Evolutionary conservation across 805 yeast genomes (phyloP), one percentile per base, ranked within the genome.

Genomic region (Candida sakaeoensis): DNA sequence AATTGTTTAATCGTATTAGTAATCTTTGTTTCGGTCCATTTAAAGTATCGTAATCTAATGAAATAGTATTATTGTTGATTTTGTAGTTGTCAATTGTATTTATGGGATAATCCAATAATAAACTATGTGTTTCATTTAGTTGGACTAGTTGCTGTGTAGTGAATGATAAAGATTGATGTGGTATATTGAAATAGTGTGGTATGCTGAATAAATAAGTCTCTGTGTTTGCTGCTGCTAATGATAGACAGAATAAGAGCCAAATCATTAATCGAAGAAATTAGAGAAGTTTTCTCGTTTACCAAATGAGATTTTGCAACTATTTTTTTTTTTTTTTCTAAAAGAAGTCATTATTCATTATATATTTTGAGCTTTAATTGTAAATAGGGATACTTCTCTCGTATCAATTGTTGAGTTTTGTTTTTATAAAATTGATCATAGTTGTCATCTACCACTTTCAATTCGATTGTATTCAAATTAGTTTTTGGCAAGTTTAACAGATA

Each of bases 141-240:
- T 39, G 40, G 31, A 8, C 33, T 15, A 18, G 8, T 12, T 33
- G 19, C 8, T 9, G 7, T 6, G 9, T 21, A n/a, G 18, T 7
- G 6, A 10, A 14, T 24, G 15, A 5, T 12, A 8, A 6, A 16
- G 5, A 23, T 13, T 9, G 42, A 42, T 33, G 9, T 45, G 48
- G 14, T 52, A 65, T 54, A 30, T 62, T 53, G 47, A 55, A 68
- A 47, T 65, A 60, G 24, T 61, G 53, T 0, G 73, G 73, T 0
- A 67, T 46, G 25, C 42, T 38, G 22, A 65, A 33, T 13, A 62
- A 37, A 19, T 53, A 48, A 1, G 69, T 56, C 43, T 68, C 74
- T 1, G 74, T 68, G 37, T 68, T 68, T 22, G 68, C 71, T 19
- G 22, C 8, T 21, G 27, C 39, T 15, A 28, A 28, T 28, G 32